Evolutionary conservation across 2,329 filamentous ascomycete species (phyloP).

Genomic region (Neonectria ditissima): DNA sequence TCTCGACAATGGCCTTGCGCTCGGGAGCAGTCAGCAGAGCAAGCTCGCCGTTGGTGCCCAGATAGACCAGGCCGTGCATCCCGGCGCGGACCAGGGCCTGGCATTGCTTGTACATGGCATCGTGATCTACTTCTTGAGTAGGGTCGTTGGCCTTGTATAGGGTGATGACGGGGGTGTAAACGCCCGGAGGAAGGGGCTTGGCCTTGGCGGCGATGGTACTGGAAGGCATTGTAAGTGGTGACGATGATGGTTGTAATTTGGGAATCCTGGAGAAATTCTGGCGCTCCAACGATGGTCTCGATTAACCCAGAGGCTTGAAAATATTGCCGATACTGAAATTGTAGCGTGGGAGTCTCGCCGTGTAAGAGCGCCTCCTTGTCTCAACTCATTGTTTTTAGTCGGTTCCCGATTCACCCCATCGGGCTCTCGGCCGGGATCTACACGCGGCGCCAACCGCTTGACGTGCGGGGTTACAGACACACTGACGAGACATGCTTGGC

Average conservation of each 20-base stretch:
- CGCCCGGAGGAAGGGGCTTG: constrained; percentile 54
- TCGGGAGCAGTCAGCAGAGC: constrained; percentile 55
- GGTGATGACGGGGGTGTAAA: constrained; percentile 61
- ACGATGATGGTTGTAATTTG: not conserved
- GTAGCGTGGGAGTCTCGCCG: not conserved
- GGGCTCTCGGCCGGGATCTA: constrained; percentile 24
- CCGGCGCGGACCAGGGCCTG: constrained; percentile 56
- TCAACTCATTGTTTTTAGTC: constrained; percentile 14
- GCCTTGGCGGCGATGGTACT: constrained; percentile 51
- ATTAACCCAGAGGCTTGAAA: not conserved
- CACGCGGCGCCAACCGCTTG: not conserved
- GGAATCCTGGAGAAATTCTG: not conserved
- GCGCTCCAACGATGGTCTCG: not conserved
- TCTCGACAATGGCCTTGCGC: constrained; percentile 55
- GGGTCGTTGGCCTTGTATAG: constrained; percentile 56
- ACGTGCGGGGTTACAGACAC: constrained; percentile 14
- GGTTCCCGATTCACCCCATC: constrained; percentile 7
- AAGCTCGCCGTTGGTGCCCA: constrained; percentile 61
- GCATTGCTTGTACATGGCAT: constrained; percentile 58
- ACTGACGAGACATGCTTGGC: not conserved
- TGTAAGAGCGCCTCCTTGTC: constrained; percentile 7
- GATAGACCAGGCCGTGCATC: constrained; percentile 59
- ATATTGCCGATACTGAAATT: not conserved
- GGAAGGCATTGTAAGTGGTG: constrained; percentile 40
- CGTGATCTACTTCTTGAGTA: constrained; percentile 56